phyloP scores from a whole-genome alignment of 495 filamentous ascomycete genomes.

The Aspergillus sparsus region DNA sequence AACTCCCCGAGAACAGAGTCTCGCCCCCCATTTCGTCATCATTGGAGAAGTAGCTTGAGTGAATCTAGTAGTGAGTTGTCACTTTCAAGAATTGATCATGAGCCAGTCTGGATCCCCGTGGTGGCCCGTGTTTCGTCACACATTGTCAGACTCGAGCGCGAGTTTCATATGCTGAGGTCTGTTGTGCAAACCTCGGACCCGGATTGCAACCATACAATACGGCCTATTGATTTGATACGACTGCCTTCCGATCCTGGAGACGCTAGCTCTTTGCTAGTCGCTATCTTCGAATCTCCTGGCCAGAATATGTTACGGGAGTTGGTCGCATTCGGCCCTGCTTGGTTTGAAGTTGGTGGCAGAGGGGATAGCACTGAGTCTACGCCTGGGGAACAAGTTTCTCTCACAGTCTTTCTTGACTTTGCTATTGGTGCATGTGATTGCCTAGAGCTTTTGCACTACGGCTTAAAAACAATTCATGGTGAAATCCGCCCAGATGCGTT shows the following conservation, averaged over 20 bases:
- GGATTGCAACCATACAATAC: constrained; percentile 69
- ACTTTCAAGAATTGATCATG: constrained; percentile 41
- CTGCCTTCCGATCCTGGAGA: constrained; percentile 65
- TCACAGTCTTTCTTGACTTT: constrained; percentile 80
- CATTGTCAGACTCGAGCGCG: constrained; percentile 75
- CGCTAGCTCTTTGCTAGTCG: constrained; percentile 63
- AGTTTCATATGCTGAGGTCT: constrained; percentile 75
- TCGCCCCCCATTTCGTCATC: constrained; percentile 37
- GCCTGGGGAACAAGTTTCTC: constrained; percentile 61
- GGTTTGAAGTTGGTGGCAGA: constrained; percentile 55
- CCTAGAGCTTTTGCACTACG: constrained; percentile 82
- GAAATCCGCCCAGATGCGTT: constrained; percentile 88
- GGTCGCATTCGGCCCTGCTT: constrained; percentile 75
- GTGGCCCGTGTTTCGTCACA: constrained; percentile 80
- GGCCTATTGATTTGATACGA: constrained; percentile 70
- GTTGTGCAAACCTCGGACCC: constrained; percentile 72
- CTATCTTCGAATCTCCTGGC: constrained; percentile 78
- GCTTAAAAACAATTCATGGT: constrained; percentile 78
- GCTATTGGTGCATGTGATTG: constrained; percentile 84
- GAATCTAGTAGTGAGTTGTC: constrained; percentile 54
- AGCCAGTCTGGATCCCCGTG: constrained; percentile 53
- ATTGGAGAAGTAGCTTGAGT: constrained; percentile 47
- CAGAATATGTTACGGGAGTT: constrained; percentile 68
- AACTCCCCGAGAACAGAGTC: constrained; percentile 49
- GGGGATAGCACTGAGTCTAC: constrained; percentile 52